Evolutionary conservation across 169 alveolate species (phyloP).

Genomic region (Plasmodium chabaudi): DNA sequence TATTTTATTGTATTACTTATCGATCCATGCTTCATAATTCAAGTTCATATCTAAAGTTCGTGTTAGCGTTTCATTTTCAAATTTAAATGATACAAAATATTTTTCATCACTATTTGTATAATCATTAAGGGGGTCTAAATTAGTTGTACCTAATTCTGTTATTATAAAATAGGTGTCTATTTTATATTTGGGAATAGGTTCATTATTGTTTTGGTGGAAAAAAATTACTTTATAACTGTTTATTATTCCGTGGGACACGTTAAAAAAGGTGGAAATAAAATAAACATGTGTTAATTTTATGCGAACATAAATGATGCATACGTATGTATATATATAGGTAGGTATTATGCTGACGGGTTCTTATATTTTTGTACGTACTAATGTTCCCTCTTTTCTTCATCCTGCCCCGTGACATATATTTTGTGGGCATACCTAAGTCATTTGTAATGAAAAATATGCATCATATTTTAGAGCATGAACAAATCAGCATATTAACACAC

Average conservation of each 20-base stretch:
- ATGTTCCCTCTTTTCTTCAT: conserved; percentile 56
- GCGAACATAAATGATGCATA: no score
- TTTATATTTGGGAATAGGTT: conserved; percentile 44
- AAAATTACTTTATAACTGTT: conserved; percentile 60
- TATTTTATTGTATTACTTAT: conserved; percentile 49
- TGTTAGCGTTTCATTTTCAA: conserved; percentile 55
- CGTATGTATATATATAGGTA: background rate
- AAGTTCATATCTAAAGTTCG: conserved; percentile 68
- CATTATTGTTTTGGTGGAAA: conserved; percentile 52
- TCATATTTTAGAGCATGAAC: background rate
- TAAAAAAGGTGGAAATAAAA: conserved; percentile 11
- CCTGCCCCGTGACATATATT: conserved; percentile 51
- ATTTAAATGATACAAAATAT: conserved; percentile 57
- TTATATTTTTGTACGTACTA: conserved; percentile 28
- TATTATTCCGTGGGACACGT: background rate
- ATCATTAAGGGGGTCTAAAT: background rate
- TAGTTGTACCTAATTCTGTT: conserved; percentile 29
- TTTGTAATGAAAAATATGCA: background rate
- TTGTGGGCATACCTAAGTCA: conserved; percentile 53
- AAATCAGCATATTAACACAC: background rate
- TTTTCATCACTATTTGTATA: conserved; percentile 15
- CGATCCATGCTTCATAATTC: conserved; percentile 74
- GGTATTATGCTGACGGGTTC: background rate
- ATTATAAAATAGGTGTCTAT: conserved; percentile 30
- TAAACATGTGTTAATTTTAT: background rate